Percentiles rank a stretch among this genome's conserved stretches.
Conservation (phyloP, 2,329 filamentous ascomycete species). For the Hyphodiscus sp. region DNA sequence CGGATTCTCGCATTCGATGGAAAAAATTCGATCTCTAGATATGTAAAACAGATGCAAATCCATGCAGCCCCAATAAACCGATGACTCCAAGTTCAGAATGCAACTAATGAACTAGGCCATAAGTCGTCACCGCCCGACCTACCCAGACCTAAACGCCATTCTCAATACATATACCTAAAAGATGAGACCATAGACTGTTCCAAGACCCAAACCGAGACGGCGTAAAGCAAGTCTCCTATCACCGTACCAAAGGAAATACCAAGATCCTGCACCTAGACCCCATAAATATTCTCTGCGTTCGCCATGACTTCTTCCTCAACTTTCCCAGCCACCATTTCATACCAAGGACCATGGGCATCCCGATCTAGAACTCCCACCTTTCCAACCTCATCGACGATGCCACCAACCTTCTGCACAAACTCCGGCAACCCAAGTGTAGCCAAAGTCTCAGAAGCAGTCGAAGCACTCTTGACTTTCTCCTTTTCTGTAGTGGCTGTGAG, state of each 20-base stretch:
- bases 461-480: constrained; percentile 65
- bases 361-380: constrained; percentile 61
- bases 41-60: not conserved
- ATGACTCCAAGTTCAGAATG: not conserved
- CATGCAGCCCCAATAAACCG: not conserved
- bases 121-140: not conserved
- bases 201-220: not conserved
- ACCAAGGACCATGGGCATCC: constrained; percentile 62
- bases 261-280: not conserved
- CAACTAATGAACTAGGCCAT: not conserved
- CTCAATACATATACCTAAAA: not conserved
- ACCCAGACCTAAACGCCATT: not conserved
- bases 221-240: not conserved
- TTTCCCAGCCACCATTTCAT: constrained; percentile 41
- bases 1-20: not conserved
- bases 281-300: not conserved
- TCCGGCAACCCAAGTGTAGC: constrained; percentile 65
- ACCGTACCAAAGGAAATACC: not conserved
- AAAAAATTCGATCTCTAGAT: not conserved
- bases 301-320: constrained; percentile 10
- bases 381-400: constrained; percentile 62
- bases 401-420: constrained; percentile 62
- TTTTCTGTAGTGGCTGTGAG: constrained; percentile 59
- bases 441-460: constrained; percentile 62
- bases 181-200: not conserved